Conservation (phyloP, 805 yeast species). For the Alloascoidea africana region DNA sequence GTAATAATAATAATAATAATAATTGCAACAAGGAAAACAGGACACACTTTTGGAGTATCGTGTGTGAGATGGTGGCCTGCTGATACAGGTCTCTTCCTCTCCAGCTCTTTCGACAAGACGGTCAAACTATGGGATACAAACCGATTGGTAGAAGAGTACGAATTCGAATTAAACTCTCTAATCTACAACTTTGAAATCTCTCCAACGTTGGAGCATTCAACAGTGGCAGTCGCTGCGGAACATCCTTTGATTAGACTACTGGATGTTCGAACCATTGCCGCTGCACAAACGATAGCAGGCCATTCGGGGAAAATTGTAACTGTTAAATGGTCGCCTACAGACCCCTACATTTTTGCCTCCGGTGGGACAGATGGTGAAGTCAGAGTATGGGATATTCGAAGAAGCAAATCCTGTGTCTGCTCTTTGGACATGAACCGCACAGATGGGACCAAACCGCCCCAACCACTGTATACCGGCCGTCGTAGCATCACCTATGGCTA, state of each 20-base stretch:
- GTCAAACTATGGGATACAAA: conserved; percentile 75
- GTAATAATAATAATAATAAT: conserved; percentile 7
- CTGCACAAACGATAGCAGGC: conserved; percentile 57
- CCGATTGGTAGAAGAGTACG: conserved; percentile 46
- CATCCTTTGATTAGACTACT: conserved; percentile 53
- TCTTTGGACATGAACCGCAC: conserved; percentile 44
- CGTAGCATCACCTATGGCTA: conserved; percentile 7
- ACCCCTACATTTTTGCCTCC: conserved; percentile 47
- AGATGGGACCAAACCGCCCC: conserved; percentile 13
- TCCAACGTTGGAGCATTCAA: conserved; percentile 26
- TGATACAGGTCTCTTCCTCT: conserved; percentile 75
- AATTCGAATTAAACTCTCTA: conserved; percentile 44
- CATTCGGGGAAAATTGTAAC: conserved; percentile 37
- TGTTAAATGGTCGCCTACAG: conserved; percentile 63
- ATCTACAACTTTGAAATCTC: conserved; percentile 56
- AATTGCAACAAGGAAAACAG: conserved; percentile 14
- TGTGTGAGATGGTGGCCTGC: conserved; percentile 76
- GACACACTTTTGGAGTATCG: conserved; percentile 64
- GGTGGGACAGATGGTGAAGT: conserved; percentile 78
- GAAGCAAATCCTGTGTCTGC: conserved; percentile 47
- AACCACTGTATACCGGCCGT: conserved; percentile 12
- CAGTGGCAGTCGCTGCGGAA: conserved; percentile 60
- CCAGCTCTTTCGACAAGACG: conserved; percentile 66
- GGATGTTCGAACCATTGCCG: conserved; percentile 59
- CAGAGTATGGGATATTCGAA: conserved; percentile 74